Base-by-base conservation (phyloP, 345 rosid species). In the Acer negundo region DNA sequence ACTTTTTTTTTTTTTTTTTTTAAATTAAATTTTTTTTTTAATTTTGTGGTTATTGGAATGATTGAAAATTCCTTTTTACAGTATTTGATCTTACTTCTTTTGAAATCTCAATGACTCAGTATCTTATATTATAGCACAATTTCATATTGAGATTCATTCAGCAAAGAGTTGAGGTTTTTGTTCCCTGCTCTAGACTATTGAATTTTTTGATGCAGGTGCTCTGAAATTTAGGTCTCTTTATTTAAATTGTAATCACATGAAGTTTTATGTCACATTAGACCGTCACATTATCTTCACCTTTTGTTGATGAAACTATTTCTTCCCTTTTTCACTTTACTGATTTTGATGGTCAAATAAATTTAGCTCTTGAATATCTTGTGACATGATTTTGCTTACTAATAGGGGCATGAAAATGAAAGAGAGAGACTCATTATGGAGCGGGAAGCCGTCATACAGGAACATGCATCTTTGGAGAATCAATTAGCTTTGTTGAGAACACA, bases 371-470 rank as follows among this genome's bases (percentile, higher is more conserved):
- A 28, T 28, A 22, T 68, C 47, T 26, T 76, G 49, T 20, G 61
- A 10, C 77, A 67, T 81, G 76, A 23, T 81, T 69, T 78, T 80
- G n/a, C 46, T 70, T 75, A 56, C 75, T 77, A 53, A 62, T 63
- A 95, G 97, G 90, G 87, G 28, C 94, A 90, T 84, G 90, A 80
- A 84, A 92, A 90, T 79, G 93, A 92, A 84, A 90, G 80, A 53
- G 95, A 95, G 87, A 90, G 83, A 80, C 90, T 93, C 73, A 79
- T 89, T 73, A 90, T 92, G 98, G 97, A 95, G 78, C 89, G 85
- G 86, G 97, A 95, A 85, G 95, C 97, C 59, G 85, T 93, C 55
- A 68, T 75, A 51, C 85, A 87, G 67, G 97, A 93, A 80, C 85
- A 80, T 49, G 83, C 86, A 51, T 89, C 93, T 75, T 80, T 92